Base-by-base conservation (phyloP, 2,329 filamentous ascomycete genomes). In the Neodidymelliopsis sp. region DNA sequence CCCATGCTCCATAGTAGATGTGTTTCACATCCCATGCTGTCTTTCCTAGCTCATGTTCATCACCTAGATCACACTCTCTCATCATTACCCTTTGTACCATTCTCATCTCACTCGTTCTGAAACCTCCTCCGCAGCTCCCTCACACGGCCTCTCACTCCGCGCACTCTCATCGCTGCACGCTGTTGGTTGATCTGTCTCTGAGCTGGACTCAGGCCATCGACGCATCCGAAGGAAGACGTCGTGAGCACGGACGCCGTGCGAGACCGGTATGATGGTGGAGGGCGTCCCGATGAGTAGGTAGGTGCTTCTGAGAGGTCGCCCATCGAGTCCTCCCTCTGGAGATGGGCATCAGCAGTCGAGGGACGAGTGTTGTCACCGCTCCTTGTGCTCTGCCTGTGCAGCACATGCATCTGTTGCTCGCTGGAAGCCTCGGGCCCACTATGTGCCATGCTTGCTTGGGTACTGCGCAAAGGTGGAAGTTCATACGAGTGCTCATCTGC, bases 151-250 rank as follows among this genome's bases (percentile, higher is more conserved):
- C 61, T 66, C 52, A 69, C 49, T 1, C 63, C 60, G 7, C 58
- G 59, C 13, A 46, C 54, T 16, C 56, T 47, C 25, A 48, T 28
- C 0, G 20, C 58, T 8, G 62, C 60, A 39, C 57, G 53, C 30
- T 63, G 60, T 37, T 67, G 65, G 39, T 62, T 65, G 27, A 60
- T 53, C 29, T 65, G 60, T 38, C 67, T 53, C 30, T 65, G 64
- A 16, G 57, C 57, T 16, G 55, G 30, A 27, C 57, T 65, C 62
- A 70, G 66, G 4, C 66, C 68, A 37, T 72, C 68, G 8, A 71
- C 60, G 38, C 68, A 72, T 5, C 68, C 69, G 29, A 72, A 72
- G 3, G 69, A 71, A 9, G 69, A 71, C 6, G 63, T 69, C 3
- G 64, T 64, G 31, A 62, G 48, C 2, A 65, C 48, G n/a, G 69